Evolutionary conservation across 345 rosid genomes (phyloP).

Genomic region (Citrus sinensis): DVS_A1.0 CM039161.1:24179001-24179500

Average conservation of each 20-base stretch:
- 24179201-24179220: slow-evolving; percentile 77
- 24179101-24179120: slow-evolving; percentile 2
- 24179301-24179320: neutral
- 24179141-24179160: slow-evolving; percentile 94
- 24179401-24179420: neutral
- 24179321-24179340: neutral
- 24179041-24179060: neutral
- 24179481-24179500: neutral
- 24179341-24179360: neutral
- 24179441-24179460: too few relatives aligned
- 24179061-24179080: neutral
- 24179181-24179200: slow-evolving; percentile 79
- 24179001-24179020: slow-evolving; percentile 17
- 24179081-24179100: neutral
- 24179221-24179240: slow-evolving; percentile 17
- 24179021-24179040: neutral
- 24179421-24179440: too few relatives aligned
- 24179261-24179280: neutral
- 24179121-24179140: slow-evolving; percentile 44
- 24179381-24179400: too few relatives aligned
- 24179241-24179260: neutral
- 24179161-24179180: slow-evolving; percentile 80
- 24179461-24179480: neutral
- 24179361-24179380: neutral
- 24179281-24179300: neutral